Conservation (phyloP, 352 stramenopile species). For the Elongisporangium undulatum region DNA sequence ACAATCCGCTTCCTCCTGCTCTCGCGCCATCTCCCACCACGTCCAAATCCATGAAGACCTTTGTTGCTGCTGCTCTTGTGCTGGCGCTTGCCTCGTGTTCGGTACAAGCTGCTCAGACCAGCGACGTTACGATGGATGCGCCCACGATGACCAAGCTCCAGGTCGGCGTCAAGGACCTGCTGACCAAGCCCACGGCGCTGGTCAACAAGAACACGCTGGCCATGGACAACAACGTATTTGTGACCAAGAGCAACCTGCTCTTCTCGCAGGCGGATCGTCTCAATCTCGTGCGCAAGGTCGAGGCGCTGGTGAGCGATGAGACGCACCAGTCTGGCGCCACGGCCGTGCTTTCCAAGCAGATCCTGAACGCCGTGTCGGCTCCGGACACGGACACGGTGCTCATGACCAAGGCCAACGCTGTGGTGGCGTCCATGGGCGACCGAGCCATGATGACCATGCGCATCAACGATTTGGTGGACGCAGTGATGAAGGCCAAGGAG, state of each 20-base stretch:
- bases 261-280: slow-evolving; percentile 29
- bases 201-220: slow-evolving; percentile 38
- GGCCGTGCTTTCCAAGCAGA: slow-evolving; percentile 10
- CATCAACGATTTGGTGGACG: slow-evolving; percentile 20
- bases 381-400: slow-evolving; percentile 13
- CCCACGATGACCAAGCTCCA: slow-evolving; percentile 1
- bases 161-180: slow-evolving; percentile 13
- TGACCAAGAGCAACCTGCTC: slow-evolving; percentile 26
- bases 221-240: slow-evolving; percentile 32
- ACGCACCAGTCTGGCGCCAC: background rate
- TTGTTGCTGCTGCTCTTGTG: slow-evolving; percentile 1
- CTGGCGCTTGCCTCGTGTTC: background rate
- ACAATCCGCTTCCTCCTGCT: no score
- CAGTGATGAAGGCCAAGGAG: slow-evolving; percentile 3
- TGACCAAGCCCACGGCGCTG: slow-evolving; percentile 22
- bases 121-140: background rate
- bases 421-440: slow-evolving; percentile 22
- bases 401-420: slow-evolving; percentile 30
- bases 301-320: slow-evolving; percentile 2
- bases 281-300: slow-evolving; percentile 14
- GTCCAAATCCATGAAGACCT: slow-evolving; percentile 4
- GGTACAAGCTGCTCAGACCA: background rate
- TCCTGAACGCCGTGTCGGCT: slow-evolving; percentile 12
- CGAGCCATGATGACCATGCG: slow-evolving; percentile 1
- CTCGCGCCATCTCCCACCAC: no score